A percentile compares a stretch with the other conserved stretches of the same genome.
Evolutionary conservation across 345 rosid species (phyloP).

Genomic region (Eucalyptus polyanthemos): DNA sequence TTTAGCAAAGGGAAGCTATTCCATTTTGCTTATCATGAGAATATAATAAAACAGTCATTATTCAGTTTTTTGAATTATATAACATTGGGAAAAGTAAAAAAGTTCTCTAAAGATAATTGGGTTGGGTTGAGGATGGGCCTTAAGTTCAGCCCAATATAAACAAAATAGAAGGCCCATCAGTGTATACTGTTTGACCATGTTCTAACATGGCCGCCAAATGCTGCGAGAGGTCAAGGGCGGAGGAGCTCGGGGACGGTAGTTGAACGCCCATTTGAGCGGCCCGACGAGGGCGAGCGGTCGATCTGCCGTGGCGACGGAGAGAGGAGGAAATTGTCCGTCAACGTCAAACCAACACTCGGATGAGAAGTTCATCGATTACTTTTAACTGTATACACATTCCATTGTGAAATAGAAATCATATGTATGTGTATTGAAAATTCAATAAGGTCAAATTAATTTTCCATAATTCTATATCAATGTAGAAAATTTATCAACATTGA

Average conservation of each 20-base stretch:
- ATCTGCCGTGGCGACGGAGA: background rate
- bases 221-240: background rate
- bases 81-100: background rate
- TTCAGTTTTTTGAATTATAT: too few species aligned
- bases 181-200: background rate
- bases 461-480: background rate
- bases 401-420: background rate
- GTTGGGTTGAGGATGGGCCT: background rate
- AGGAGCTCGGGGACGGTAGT: background rate
- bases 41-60: too few species aligned
- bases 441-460: background rate
- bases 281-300: background rate
- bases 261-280: background rate
- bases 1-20: too few species aligned
- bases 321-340: background rate
- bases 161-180: background rate
- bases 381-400: background rate
- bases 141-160: background rate
- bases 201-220: background rate
- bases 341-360: background rate
- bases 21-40: too few species aligned
- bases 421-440: background rate
- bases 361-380: background rate
- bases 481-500: background rate
- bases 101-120: background rate